phyloP scores from a whole-genome alignment of 2,329 filamentous ascomycete species.

The Hypoxylon sp. region DNA sequence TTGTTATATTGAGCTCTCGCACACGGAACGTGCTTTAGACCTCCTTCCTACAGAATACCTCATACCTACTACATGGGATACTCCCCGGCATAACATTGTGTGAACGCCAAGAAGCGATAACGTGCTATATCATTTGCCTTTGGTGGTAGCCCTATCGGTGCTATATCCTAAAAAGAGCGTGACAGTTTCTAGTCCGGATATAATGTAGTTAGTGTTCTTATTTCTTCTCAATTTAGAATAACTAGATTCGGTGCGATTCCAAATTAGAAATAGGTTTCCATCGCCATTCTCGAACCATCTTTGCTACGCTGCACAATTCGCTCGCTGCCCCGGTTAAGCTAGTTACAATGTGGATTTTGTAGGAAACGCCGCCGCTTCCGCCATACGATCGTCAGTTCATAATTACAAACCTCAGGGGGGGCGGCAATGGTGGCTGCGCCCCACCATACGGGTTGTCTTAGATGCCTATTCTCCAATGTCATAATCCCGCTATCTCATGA shows the following conservation, averaged over 20 bases:
- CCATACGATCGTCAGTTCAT: slow-evolving; percentile 34
- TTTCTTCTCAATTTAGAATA: slow-evolving; percentile 16
- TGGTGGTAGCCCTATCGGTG: slow-evolving; percentile 1
- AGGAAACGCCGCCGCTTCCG: slow-evolving; percentile 36
- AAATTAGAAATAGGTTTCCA: slow-evolving; percentile 20
- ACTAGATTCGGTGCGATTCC: slow-evolving; percentile 21
- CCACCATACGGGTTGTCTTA: slow-evolving; percentile 28
- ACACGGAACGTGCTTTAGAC: not conserved
- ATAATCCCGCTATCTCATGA: slow-evolving; percentile 24
- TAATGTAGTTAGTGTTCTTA: not conserved
- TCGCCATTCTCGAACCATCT: slow-evolving; percentile 21
- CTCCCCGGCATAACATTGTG: not conserved
- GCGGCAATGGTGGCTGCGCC: slow-evolving; percentile 29
- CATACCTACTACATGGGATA: not conserved
- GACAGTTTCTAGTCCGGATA: slow-evolving; percentile 5
- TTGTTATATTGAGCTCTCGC: not conserved
- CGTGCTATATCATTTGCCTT: not conserved
- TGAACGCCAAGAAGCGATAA: not conserved
- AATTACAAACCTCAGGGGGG: slow-evolving; percentile 21
- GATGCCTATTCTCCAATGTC: slow-evolving; percentile 20
- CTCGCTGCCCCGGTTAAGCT: slow-evolving; percentile 13
- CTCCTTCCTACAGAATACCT: too few species aligned
- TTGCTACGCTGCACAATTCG: slow-evolving; percentile 13
- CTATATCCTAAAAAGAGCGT: slow-evolving; percentile 7
- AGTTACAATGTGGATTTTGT: slow-evolving; percentile 27